phyloP scores from a whole-genome alignment of 2,329 filamentous ascomycete species.

The Paraconiothyrium brasiliense region DNA sequence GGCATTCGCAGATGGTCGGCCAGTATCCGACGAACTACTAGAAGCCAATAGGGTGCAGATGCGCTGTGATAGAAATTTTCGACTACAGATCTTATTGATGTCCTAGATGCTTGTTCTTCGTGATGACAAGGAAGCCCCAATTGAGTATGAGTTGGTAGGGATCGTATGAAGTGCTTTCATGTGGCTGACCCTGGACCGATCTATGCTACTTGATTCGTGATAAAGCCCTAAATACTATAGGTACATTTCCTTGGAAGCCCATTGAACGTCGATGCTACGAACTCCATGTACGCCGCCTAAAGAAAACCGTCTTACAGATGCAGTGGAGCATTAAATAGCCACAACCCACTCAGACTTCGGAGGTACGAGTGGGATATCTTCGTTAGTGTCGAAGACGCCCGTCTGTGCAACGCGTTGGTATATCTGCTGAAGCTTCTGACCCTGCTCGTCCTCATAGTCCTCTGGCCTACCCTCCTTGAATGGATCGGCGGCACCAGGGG shows the following conservation, averaged over 20 bases:
- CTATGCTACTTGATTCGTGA: too few relatives aligned
- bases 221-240: too few relatives aligned
- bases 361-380: constrained; percentile 78
- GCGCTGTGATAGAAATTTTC: neutral
- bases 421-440: constrained; percentile 61
- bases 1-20: constrained; percentile 18
- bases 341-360: constrained; percentile 78
- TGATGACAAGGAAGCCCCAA: too few relatives aligned
- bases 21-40: constrained; percentile 22
- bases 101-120: too few relatives aligned
- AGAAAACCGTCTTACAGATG: neutral
- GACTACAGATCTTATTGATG: neutral
- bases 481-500: constrained; percentile 42
- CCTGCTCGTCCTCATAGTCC: constrained; percentile 67
- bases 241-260: neutral
- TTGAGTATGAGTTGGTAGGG: too few relatives aligned
- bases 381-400: constrained; percentile 74
- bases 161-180: neutral
- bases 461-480: constrained; percentile 69
- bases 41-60: neutral
- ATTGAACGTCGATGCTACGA: neutral
- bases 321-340: neutral
- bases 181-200: neutral
- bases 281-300: neutral
- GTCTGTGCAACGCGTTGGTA: constrained; percentile 72